Evolutionary conservation across 805 yeast species (phyloP).

Genomic region (Ogataea methanolica): DNA sequence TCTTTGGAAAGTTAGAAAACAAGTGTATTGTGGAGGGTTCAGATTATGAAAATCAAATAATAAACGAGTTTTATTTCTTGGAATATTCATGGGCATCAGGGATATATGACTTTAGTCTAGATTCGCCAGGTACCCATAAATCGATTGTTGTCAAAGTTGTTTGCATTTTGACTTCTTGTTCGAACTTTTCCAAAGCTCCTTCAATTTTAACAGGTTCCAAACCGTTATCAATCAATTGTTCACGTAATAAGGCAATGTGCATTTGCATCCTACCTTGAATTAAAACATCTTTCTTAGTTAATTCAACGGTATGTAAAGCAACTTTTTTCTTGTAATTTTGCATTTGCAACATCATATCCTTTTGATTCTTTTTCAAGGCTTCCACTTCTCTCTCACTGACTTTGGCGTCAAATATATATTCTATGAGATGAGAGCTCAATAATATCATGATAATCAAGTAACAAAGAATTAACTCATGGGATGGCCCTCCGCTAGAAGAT

Average conservation of each 20-base stretch:
- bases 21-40: no score
- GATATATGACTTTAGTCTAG: slow-evolving; percentile 42
- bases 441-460: no score
- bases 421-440: not conserved
- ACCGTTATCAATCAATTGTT: slow-evolving; percentile 55
- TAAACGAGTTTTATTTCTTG: slow-evolving; percentile 19
- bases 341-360: slow-evolving; percentile 42
- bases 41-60: no score
- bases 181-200: slow-evolving; percentile 50
- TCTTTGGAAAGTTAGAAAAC: no score
- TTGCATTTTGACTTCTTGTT: slow-evolving; percentile 52
- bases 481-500: no score
- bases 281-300: slow-evolving; percentile 42
- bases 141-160: slow-evolving; percentile 52
- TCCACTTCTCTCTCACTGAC: slow-evolving; percentile 1
- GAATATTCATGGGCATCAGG: slow-evolving; percentile 64
- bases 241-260: slow-evolving; percentile 61
- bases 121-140: slow-evolving; percentile 56
- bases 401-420: not conserved
- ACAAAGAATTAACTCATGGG: no score
- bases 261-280: slow-evolving; percentile 56
- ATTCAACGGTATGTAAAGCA: slow-evolving; percentile 48
- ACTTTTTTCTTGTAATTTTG: slow-evolving; percentile 47
- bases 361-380: slow-evolving; percentile 23
- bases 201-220: slow-evolving; percentile 54